Percentiles rank a stretch among this genome's conserved stretches.
These are phyloP conservation scores for Nemania abortiva DNA, from an alignment of 2,329 filamentous ascomycete genomes.

Conservation along the genomic window DNA sequence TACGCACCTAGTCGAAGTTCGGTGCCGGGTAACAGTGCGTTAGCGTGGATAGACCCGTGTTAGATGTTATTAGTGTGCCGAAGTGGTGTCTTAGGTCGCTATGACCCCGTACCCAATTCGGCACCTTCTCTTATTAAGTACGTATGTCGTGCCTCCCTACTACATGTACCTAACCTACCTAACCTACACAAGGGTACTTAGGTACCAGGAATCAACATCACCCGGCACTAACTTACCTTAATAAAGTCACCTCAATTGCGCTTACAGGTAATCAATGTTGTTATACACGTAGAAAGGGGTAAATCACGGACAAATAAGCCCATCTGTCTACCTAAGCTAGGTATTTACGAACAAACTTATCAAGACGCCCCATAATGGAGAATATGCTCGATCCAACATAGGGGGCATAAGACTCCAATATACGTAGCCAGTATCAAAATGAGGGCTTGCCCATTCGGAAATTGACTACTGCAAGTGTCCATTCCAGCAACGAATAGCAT, in stretches of 20 bases:
- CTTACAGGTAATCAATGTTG: too few relatives aligned
- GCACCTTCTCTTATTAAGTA: not conserved
- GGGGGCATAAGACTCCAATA: conserved; percentile 2
- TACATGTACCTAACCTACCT: too few relatives aligned
- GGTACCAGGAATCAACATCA: too few relatives aligned
- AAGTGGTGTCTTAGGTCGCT: not conserved
- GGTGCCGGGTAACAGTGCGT: not conserved
- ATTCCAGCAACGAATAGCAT: not conserved
- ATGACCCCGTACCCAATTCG: not conserved
- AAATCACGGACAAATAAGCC: not conserved
- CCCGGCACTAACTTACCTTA: too few relatives aligned
- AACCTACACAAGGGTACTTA: too few relatives aligned
- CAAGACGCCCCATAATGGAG: too few relatives aligned
- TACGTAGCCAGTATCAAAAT: conserved; percentile 12
- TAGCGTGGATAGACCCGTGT: not conserved
- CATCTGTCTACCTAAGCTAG: too few relatives aligned
- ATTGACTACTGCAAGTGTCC: not conserved
- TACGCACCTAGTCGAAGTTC: not conserved
- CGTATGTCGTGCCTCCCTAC: too few relatives aligned
- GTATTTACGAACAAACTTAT: too few relatives aligned
- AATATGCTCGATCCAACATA: not conserved
- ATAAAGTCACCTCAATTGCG: too few relatives aligned
- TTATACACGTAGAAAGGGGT: too few relatives aligned
- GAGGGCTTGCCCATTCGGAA: conserved; percentile 11
- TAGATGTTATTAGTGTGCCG: not conserved